phyloP scores from a whole-genome alignment of 73 alveolate genomes.

The Diophrys sp. region DNA sequence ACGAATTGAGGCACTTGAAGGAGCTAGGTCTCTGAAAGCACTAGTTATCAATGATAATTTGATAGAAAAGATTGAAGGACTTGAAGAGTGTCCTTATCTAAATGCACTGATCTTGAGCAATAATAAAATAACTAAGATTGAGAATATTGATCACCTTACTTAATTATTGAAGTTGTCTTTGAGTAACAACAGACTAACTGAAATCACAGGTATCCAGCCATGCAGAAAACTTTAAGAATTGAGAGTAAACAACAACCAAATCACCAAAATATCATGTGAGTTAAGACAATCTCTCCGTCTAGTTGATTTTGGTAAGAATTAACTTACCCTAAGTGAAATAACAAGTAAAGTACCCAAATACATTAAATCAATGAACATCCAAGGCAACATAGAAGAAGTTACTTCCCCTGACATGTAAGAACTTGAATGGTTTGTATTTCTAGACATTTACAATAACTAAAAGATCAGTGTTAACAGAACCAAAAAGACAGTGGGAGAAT shows the following conservation, averaged over 20 bases:
- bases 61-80: background rate
- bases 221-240: background rate
- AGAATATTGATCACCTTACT: background rate
- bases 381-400: constrained; percentile 2
- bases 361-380: background rate
- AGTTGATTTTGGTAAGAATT: background rate
- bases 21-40: background rate
- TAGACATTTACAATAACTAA: no score
- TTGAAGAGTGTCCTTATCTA: background rate
- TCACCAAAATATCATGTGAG: background rate
- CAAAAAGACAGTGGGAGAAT: no score
- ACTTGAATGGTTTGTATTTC: no score
- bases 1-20: background rate
- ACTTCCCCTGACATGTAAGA: no score
- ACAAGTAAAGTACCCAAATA: background rate
- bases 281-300: background rate
- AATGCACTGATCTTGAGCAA: background rate
- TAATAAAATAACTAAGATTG: background rate
- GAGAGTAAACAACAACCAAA: background rate
- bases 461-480: no score
- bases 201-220: background rate
- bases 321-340: background rate
- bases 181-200: background rate
- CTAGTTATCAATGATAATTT: background rate
- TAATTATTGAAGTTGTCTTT: background rate